phyloP scores from a whole-genome alignment of 1,284 basidiomycete genomes.

The Uromyces viciae-fabae region DNA sequence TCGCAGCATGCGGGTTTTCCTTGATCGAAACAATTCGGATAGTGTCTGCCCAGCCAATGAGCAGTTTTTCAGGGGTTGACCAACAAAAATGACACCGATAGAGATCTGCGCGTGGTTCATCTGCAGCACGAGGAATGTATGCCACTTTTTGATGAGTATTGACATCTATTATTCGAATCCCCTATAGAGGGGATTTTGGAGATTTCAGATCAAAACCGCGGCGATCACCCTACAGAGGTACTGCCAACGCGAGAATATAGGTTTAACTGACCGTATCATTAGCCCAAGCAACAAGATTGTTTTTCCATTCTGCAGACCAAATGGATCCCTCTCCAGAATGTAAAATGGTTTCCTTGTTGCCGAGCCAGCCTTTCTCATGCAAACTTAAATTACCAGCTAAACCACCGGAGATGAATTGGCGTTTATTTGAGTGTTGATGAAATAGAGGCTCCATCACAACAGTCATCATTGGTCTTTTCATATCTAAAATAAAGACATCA shows the following conservation, averaged over 20 bases:
- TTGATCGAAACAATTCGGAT: conserved; percentile 71
- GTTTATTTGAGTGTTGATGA: conserved; percentile 66
- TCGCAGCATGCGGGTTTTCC: background rate
- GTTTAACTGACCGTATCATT: conserved; percentile 70
- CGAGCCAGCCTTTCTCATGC: conserved; percentile 94
- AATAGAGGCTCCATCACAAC: conserved; percentile 89
- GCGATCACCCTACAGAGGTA: conserved; percentile 6
- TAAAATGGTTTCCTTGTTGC: conserved; percentile 81
- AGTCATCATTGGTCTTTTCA: conserved; percentile 85
- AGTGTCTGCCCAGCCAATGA: conserved; percentile 90
- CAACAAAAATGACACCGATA: conserved; percentile 88
- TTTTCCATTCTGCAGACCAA: conserved; percentile 84
- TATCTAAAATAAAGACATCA: conserved; percentile 78
- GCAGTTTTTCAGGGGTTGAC: conserved; percentile 79
- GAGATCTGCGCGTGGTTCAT: conserved; percentile 82
- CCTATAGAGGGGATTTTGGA: conserved; percentile 59
- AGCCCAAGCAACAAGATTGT: conserved; percentile 87
- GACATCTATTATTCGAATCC: conserved; percentile 90
- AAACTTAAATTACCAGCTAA: conserved; percentile 80
- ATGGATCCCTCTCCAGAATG: conserved; percentile 90
- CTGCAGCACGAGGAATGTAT: conserved; percentile 74
- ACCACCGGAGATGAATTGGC: conserved; percentile 89
- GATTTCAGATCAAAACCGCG: background rate
- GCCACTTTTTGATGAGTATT: conserved; percentile 74
- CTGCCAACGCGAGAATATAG: background rate